Evolutionary conservation across 129 eudicot species (phyloP).

Genomic region (Pittosporum tobira): DNA sequence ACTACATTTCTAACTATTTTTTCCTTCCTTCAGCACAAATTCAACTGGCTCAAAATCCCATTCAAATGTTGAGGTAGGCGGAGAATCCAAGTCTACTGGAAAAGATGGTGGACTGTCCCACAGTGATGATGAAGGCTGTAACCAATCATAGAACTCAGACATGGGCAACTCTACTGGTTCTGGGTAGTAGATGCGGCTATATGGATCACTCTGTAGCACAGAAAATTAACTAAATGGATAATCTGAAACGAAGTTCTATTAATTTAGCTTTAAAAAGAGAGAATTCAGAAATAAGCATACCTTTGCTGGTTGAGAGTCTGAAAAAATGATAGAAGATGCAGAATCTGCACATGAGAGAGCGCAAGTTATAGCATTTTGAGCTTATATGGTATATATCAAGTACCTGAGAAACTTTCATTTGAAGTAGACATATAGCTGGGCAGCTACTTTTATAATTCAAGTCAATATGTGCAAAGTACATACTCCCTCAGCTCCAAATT

Average conservation of each 20-base stretch:
- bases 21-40: constrained; percentile 21
- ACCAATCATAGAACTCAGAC: constrained; percentile 29
- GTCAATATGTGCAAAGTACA: too few relatives aligned
- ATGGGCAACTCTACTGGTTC: constrained; percentile 29
- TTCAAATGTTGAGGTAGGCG: constrained; percentile 19
- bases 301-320: constrained; percentile 4
- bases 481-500: too few relatives aligned
- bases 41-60: constrained; percentile 25
- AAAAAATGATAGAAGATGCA: neutral
- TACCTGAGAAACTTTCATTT: neutral
- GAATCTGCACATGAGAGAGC: constrained; percentile 2
- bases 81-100: constrained; percentile 18
- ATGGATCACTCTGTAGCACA: constrained; percentile 8
- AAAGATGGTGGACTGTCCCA: constrained; percentile 19
- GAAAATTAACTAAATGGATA: neutral
- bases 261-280: neutral
- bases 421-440: neutral
- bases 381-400: neutral
- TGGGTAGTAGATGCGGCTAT: constrained; percentile 3
- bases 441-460: too few relatives aligned
- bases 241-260: too few relatives aligned
- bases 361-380: neutral
- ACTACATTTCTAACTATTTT: neutral
- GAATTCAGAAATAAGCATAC: neutral
- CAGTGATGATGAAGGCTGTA: constrained; percentile 2